These are phyloP conservation scores for Pichia sp. DNA, from an alignment of 1,139 yeast species.

Conservation along the genomic window DNA sequence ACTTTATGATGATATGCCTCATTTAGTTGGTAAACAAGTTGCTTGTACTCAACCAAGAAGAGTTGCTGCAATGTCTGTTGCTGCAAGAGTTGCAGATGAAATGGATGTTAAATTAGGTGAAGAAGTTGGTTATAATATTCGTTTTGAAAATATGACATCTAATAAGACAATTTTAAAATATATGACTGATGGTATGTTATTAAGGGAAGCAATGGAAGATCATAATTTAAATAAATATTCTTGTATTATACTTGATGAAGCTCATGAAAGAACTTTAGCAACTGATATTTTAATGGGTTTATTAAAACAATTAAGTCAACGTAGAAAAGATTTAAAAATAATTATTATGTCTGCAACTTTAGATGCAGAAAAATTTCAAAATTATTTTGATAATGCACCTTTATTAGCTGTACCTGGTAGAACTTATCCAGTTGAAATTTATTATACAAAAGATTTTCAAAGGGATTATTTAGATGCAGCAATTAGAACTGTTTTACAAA, in stretches of 20 bases:
- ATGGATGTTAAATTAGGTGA: constrained; percentile 52
- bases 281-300: constrained; percentile 97
- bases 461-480: constrained; percentile 93
- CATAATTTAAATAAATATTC: constrained; percentile 75
- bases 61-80: constrained; percentile 68
- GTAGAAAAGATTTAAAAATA: constrained; percentile 84
- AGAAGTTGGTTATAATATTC: constrained; percentile 69
- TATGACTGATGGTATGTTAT: constrained; percentile 98
- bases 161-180: constrained; percentile 80
- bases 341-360: constrained; percentile 97
- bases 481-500: constrained; percentile 87
- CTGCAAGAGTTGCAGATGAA: constrained; percentile 63
- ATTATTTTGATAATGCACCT: constrained; percentile 86
- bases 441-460: constrained; percentile 94
- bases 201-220: constrained; percentile 97
- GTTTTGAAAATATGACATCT: constrained; percentile 87
- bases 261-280: constrained; percentile 95
- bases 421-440: constrained; percentile 95
- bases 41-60: constrained; percentile 75
- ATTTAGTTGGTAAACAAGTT: constrained; percentile 48
- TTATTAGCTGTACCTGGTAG: constrained; percentile 95
- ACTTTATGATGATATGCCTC: constrained; percentile 55
- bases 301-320: constrained; percentile 68
- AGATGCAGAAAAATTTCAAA: constrained; percentile 94
- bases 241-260: constrained; percentile 92